phyloP scores from a whole-genome alignment of 352 stramenopile genomes.

The Saprolegnia parasitica region DNA sequence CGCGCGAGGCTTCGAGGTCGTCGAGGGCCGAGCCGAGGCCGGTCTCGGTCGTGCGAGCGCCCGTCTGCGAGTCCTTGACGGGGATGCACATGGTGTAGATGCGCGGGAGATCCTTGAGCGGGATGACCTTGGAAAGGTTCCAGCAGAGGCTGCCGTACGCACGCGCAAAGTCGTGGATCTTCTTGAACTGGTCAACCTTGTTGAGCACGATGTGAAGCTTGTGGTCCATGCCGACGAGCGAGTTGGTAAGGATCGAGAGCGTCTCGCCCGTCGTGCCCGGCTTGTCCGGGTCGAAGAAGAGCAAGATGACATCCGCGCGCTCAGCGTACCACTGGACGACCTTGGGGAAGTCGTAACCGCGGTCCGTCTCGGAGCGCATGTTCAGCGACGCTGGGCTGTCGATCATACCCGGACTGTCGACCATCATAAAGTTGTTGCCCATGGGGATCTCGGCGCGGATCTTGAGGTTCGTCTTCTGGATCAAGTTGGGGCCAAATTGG shows the following conservation, averaged over 20 bases:
- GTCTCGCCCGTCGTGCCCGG: constrained; percentile 99
- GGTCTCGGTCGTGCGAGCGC: constrained; percentile 46
- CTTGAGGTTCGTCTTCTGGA: constrained; percentile 99
- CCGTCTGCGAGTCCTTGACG: constrained; percentile 52
- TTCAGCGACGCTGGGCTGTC: constrained; percentile 76
- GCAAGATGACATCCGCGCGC: constrained; percentile 97
- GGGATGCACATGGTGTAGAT: constrained; percentile 99
- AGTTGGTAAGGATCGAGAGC: constrained; percentile 95
- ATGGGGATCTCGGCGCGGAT: constrained; percentile 87
- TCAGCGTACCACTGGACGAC: constrained; percentile 98
- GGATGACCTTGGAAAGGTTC: constrained; percentile 98
- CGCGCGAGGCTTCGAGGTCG: constrained; percentile 93
- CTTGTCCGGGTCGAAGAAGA: constrained; percentile 99
- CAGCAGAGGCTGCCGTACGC: constrained; percentile 99
- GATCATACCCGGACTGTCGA: constrained; percentile 99
- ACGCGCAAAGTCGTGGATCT: constrained; percentile 99
- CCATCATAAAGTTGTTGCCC: constrained; percentile 95
- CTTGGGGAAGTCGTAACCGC: constrained; percentile 96
- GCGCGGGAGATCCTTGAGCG: constrained; percentile 97
- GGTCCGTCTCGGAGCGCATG: constrained; percentile 42
- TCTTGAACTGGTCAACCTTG: constrained; percentile 97
- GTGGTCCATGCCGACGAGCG: constrained; percentile 97
- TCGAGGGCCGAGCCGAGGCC: constrained; percentile 65
- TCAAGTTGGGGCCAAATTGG: constrained; percentile 94
- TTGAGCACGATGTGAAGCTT: constrained; percentile 99